Evolutionary conservation across 805 yeast genomes (phyloP), one percentile per base, ranked within the genome.

Genomic region (Dipodascus albidus): DNA sequence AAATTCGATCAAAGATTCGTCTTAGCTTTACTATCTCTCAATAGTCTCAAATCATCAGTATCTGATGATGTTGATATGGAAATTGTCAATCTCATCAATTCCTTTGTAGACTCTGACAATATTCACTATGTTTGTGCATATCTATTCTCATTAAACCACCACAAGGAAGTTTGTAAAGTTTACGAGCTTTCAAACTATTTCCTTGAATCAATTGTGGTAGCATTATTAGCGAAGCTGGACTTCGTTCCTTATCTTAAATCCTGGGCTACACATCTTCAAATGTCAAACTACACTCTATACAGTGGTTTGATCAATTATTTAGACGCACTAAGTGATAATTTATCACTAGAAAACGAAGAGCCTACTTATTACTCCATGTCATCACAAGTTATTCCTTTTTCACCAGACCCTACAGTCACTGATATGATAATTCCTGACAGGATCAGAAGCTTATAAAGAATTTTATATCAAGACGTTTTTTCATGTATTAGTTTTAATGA

Each of bases 71-170:
- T 9, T 31, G 15, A 15, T 4, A 3, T 19, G 17, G 44, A 38
- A n/a, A 38, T 38, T 38, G 44, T 38, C 44, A 38, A 38, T 38
- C 17, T 17, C n/a, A 38, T 38, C 20, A 17, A 22, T 6, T 21
- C 19, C 4, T 21, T 22, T n/a, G 49, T 22, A 6, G 49, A 47
- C 31, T 6, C 19, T 22, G 49, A 47, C n/a, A 47, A 47, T 47
- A 47, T 47, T 47, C 49, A 47, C n/a, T 22, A 22, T 47, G 49
- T 47, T 14, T 47, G 49, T 17, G 24, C 49, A 47, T 47, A 22
- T 22, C 19, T 47, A 4, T 21, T 47, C 22, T 47, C 49, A 47
- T 17, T 47, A 14, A 17, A 23, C 4, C 27, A 22, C 23, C n/a
- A 47, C 22, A 23, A n/a, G 23, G 31, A 4, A 22, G 49, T 17